Evolutionary conservation across 208 protist genomes (phyloP), one percentile per base, ranked within the genome.

Genomic region (Leishmania amazonensis): DNA sequence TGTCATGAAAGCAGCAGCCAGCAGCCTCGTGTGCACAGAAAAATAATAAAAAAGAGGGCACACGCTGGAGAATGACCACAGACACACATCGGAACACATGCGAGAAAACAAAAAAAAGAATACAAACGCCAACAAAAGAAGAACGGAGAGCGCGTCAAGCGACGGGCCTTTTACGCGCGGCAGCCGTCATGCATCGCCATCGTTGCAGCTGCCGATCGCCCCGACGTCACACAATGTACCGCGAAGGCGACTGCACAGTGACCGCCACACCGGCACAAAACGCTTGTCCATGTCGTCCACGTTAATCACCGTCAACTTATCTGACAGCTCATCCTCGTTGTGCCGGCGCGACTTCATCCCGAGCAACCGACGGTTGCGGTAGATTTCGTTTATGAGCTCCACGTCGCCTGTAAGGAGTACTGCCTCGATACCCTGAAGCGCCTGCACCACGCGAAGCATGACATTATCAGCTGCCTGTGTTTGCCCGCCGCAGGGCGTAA

Each of bases 401-500:
- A 72, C 76, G 76, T 96, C 92, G 4, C 92, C 92, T 2, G 89
- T 95, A 1, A 96, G 78, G 21, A 90, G 70, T 9, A 94, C 78
- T 51, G 91, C 83, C 21, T 94, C 85, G 4, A 85, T 45, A 9
- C 84, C 83, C 19, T 84, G 83, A 49, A 96, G 88, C 4, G 84
- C 87, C 19, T 83, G 64, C 3, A 94, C 73, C 17, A 95, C 89
- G 38, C 89, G 83, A 58, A 90, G 54, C 49, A 97, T 95, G 42
- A 97, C 94, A 53, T 64, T 65, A 80, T 97, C 94, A 1, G 90
- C 94, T 3, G 86, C 94, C 75, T 97, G 95, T 8, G 57, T 72
- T 35, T 94, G 88, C 2, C 92, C 95, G n/a, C 90, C 87, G 72
- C 95, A 97, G 0, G 93, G 90, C 0, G 93, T 96, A 72, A 97